Base-by-base conservation (phyloP, 169 alveolate genomes). In the Babesia bigemina region DNA sequence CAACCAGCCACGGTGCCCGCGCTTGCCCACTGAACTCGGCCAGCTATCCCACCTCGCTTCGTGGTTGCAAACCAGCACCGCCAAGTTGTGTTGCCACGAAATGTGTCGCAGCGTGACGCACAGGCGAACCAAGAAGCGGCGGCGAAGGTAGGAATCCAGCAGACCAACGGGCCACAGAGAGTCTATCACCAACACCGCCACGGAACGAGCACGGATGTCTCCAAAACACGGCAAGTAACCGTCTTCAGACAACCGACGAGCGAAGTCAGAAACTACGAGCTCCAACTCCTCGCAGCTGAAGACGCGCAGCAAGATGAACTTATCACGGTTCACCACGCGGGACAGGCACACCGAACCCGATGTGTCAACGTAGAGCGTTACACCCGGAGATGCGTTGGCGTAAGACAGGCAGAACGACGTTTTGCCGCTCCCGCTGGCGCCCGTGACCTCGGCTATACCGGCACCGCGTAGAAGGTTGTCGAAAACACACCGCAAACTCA, bases 401-500 rank as follows among this genome's bases (percentile, higher is more conserved):
- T 62, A 39, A n/a, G 50, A 13, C 10, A 81, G 44, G 50, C 88
- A 81, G 33, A 61, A 67, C 9, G 79, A 58, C 19, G 88, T 81
- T 72, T 81, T 81, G 13, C 88, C 88, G 39, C 83, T 67, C 0
- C 88, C 88, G 50, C 88, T 81, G 21, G 85, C 42, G 36, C 88
- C 88, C 24, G 61, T 62, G n/a, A 81, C 52, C 75, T 81, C 76
- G n/a, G 79, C 71, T 14, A 81, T 81, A 21, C 88, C 88, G 9
- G 67, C 50, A 28, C 84, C 79, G 47, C 79, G 60, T 36, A 49
- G 56, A 17, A 72, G 49, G 24, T 55, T 65, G 63, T 65, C 36
- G 65, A 67, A 67, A 53, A 52, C n/a, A 10, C 53, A 26, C 58
- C 66, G 0, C 24, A 53, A 67, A 9, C 47, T 33, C 44, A 0